phyloP scores from a whole-genome alignment of 768 basidiomycete species.

The Trametopsis cervina region DNA sequence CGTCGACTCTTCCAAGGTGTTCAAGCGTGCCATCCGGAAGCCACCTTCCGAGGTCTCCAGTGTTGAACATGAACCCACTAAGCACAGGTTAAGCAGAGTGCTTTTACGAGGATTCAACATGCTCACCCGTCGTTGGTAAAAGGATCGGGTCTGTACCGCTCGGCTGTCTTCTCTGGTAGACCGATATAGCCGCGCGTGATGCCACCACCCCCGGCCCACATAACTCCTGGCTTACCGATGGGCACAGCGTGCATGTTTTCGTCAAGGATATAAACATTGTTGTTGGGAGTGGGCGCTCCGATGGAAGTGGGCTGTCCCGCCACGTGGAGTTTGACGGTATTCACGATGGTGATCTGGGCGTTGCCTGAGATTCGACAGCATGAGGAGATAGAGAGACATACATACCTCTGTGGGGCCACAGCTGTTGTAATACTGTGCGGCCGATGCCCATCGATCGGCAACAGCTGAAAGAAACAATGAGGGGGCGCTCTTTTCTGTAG shows the following conservation, averaged over 20 bases:
- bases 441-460: constrained; percentile 39
- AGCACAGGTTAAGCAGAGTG: no score
- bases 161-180: constrained; percentile 45
- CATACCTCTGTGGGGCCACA: constrained; percentile 52
- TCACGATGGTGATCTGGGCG: constrained; percentile 46
- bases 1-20: constrained; percentile 52
- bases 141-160: constrained; percentile 44
- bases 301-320: constrained; percentile 37
- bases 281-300: constrained; percentile 50
- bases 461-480: constrained; percentile 19
- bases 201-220: constrained; percentile 63
- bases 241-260: constrained; percentile 25
- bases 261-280: constrained; percentile 34
- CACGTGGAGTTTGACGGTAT: constrained; percentile 45
- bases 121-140: constrained; percentile 42
- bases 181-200: constrained; percentile 50
- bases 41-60: constrained; percentile 56
- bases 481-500: neutral
- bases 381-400: neutral
- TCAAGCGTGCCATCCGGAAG: constrained; percentile 44
- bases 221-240: constrained; percentile 33
- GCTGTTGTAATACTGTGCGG: constrained; percentile 40
- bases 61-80: constrained; percentile 47
- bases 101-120: no score
- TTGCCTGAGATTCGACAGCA: neutral